Conservation (phyloP, 345 rosid genomes). For the Populus tremula region DNA sequence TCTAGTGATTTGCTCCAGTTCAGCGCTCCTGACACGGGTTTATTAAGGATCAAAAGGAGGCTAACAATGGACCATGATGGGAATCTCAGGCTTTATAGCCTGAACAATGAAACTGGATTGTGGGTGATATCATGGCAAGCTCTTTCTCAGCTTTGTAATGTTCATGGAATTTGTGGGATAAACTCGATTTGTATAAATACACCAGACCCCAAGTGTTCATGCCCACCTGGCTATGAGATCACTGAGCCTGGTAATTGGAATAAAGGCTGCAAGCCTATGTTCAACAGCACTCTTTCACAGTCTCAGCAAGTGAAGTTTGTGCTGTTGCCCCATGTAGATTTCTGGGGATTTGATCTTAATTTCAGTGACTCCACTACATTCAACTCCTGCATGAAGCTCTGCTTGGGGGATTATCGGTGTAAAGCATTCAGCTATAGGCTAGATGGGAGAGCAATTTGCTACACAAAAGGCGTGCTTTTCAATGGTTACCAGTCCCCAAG, state of each 20-base stretch:
- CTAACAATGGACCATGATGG: conserved; percentile 8
- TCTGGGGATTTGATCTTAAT: conserved; percentile 36
- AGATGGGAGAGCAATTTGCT: background rate
- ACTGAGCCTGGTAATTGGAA: conserved; percentile 7
- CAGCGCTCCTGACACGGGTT: conserved; percentile 1
- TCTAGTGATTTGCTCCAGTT: background rate
- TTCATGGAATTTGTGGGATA: conserved; percentile 15
- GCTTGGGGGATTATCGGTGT: conserved; percentile 38
- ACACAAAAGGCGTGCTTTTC: background rate
- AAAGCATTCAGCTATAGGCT: conserved; percentile 11
- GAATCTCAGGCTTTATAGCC: conserved; percentile 11
- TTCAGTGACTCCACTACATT: background rate
- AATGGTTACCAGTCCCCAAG: conserved; percentile 1
- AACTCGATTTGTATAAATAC: background rate
- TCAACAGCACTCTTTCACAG: background rate
- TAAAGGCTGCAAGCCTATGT: conserved; percentile 43
- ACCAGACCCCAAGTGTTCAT: conserved; percentile 6
- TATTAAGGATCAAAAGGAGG: background rate
- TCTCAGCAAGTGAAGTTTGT: background rate
- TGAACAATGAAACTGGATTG: background rate
- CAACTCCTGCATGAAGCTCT: conserved; percentile 28
- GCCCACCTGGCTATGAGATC: conserved; percentile 5
- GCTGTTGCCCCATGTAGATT: conserved; percentile 18
- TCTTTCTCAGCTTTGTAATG: background rate
- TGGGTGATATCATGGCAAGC: conserved; percentile 12